Conservation (phyloP, 2,329 filamentous ascomycete species). For the Fusarium sp. region DNA sequence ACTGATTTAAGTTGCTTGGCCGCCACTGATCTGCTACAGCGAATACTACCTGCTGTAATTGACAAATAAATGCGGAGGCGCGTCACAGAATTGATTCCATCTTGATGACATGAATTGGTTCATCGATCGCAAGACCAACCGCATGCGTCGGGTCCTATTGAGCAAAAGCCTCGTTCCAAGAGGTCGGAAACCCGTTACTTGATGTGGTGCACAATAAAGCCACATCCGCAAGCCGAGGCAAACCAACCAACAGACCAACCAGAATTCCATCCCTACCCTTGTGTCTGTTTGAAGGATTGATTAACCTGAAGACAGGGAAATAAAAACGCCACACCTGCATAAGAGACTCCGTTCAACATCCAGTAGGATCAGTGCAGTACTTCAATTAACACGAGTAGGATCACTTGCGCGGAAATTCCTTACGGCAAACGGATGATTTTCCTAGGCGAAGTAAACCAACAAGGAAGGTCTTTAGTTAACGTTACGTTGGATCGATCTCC, state of each 20-base stretch:
- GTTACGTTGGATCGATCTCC: slow-evolving; percentile 1
- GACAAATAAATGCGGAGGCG: no score
- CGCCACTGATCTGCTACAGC: not conserved
- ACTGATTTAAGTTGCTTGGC: not conserved
- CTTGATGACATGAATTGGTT: not conserved
- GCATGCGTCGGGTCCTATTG: not conserved
- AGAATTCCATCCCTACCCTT: not conserved
- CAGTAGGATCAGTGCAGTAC: no score
- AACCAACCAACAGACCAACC: not conserved
- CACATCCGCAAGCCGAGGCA: not conserved
- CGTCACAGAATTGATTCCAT: not conserved
- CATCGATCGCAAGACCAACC: not conserved
- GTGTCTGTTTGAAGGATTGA: not conserved
- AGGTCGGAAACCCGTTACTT: not conserved
- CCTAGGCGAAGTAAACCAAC: not conserved
- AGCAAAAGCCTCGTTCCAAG: not conserved
- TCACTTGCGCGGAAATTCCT: not conserved
- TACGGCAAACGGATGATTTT: not conserved
- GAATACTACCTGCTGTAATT: not conserved
- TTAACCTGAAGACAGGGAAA: not conserved
- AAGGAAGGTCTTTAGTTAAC: not conserved
- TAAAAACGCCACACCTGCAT: not conserved
- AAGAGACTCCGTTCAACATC: not conserved
- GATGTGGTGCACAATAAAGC: not conserved
- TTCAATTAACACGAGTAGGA: not conserved